These are phyloP conservation scores for Dactylellina leptospora DNA, from an alignment of 2,329 filamentous ascomycete genomes.

Conservation along the genomic window DNA sequence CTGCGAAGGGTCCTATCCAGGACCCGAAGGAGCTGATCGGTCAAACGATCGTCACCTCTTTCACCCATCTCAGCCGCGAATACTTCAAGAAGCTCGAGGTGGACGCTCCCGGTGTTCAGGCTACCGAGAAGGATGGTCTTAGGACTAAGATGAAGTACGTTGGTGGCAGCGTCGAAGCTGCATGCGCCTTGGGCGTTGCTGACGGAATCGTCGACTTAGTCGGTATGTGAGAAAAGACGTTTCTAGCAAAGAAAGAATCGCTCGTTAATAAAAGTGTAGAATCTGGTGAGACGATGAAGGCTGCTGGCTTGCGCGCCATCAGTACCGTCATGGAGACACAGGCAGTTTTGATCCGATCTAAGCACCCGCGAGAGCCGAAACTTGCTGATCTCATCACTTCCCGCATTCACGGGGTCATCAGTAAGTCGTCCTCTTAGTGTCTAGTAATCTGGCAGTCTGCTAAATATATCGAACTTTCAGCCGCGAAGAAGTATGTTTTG, in stretches of 20 bases:
- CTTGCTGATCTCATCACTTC: conserved; percentile 85
- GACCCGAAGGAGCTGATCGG: conserved; percentile 82
- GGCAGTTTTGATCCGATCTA: conserved; percentile 91
- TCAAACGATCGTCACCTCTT: conserved; percentile 94
- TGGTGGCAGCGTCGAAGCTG: conserved; percentile 95
- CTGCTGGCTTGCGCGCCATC: conserved; percentile 90
- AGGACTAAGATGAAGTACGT: conserved; percentile 91
- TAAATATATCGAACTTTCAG: no score
- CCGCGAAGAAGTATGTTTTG: conserved; percentile 89
- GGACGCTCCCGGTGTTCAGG: conserved; percentile 62
- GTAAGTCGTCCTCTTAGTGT: conserved; percentile 63
- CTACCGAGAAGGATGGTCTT: conserved; percentile 66
- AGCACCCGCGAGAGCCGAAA: conserved; percentile 78
- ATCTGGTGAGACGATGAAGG: conserved; percentile 97
- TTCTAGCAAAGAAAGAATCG: conserved; percentile 17
- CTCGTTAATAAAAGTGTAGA: conserved; percentile 70
- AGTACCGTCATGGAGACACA: conserved; percentile 89
- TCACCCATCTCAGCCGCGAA: conserved; percentile 80
- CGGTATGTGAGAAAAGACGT: conserved; percentile 68
- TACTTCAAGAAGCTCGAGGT: conserved; percentile 78
- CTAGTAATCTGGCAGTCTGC: no score
- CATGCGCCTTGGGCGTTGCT: conserved; percentile 92
- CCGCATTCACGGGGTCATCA: conserved; percentile 91
- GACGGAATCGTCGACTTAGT: conserved; percentile 98
- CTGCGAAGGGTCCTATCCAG: conserved; percentile 78